These are phyloP conservation scores for Elsinoe batatas DNA, from an alignment of 2,329 filamentous ascomycete genomes.

Conservation along the genomic window DNA sequence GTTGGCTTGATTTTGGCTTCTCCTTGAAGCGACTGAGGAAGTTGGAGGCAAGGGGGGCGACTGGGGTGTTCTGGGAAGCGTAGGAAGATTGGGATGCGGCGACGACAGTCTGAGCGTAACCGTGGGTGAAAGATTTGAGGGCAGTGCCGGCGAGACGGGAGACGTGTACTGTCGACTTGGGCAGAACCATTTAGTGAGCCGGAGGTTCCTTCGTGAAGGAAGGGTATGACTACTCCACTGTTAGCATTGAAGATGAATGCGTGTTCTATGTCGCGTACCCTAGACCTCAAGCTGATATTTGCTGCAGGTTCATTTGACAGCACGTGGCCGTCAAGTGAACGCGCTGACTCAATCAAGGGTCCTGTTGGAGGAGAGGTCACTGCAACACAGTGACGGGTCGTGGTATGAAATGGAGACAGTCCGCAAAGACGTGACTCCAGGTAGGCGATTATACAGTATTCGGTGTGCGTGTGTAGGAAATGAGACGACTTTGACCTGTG, in stretches of 20 bases:
- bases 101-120: slow-evolving; percentile 95
- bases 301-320: slow-evolving; percentile 99
- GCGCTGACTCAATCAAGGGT: slow-evolving; percentile 45
- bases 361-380: not conserved
- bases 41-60: slow-evolving; percentile 44
- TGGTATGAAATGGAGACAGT: not conserved
- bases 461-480: not conserved
- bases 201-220: slow-evolving; percentile 50
- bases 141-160: slow-evolving; percentile 67
- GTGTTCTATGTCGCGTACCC: not conserved
- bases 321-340: slow-evolving; percentile 76
- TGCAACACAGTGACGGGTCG: not conserved
- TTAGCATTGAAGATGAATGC: slow-evolving; percentile 16
- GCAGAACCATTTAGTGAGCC: slow-evolving; percentile 74
- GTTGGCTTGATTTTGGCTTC: slow-evolving; percentile 23
- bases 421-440: slow-evolving; percentile 8
- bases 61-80: slow-evolving; percentile 52
- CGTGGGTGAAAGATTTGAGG: slow-evolving; percentile 85
- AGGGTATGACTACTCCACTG: slow-evolving; percentile 34
- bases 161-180: slow-evolving; percentile 67
- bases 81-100: slow-evolving; percentile 82
- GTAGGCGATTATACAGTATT: not conserved
- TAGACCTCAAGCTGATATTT: slow-evolving; percentile 18
- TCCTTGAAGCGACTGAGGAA: slow-evolving; percentile 38
- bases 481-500: not conserved